A percentile compares a stretch with the other conserved stretches of the same genome.
Conservation (phyloP, 176 grass and related monocot species). For the Avena sativa region DNA sequence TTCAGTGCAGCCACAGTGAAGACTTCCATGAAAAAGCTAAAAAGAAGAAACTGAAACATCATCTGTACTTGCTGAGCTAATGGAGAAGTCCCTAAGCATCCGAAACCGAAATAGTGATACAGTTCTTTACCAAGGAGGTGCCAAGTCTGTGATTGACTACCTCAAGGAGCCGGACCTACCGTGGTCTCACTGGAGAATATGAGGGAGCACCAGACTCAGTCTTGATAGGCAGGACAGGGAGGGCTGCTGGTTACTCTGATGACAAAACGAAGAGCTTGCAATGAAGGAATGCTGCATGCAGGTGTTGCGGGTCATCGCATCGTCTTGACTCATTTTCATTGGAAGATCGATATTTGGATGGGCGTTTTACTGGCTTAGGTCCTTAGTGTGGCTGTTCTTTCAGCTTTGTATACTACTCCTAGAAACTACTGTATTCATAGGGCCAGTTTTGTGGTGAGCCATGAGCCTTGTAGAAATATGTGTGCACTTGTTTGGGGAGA, state of each 20-base stretch:
- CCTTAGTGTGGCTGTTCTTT: not conserved
- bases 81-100: slow-evolving; percentile 63
- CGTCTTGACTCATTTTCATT: too few relatives aligned
- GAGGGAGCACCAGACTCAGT: slow-evolving; percentile 54
- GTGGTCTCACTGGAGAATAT: slow-evolving; percentile 70
- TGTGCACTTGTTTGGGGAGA: not conserved
- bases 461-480: not conserved
- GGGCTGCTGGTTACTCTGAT: slow-evolving; percentile 71
- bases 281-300: not conserved
- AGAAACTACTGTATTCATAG: not conserved
- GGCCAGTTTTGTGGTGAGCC: slow-evolving; percentile 7
- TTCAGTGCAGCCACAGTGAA: too few relatives aligned
- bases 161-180: slow-evolving; percentile 72
- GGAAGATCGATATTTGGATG: too few relatives aligned
- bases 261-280: slow-evolving; percentile 44
- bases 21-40: too few relatives aligned
- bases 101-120: slow-evolving; percentile 52
- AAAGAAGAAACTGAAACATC: too few relatives aligned
- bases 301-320: not conserved
- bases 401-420: not conserved
- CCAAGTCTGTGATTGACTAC: slow-evolving; percentile 73
- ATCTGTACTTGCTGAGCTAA: slow-evolving; percentile 61
- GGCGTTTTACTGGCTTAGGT: too few relatives aligned
- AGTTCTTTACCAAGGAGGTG: slow-evolving; percentile 77
- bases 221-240: slow-evolving; percentile 66